Conservation (phyloP, 2,329 filamentous ascomycete species). For the Cryoendolithus antarcticus region DNA sequence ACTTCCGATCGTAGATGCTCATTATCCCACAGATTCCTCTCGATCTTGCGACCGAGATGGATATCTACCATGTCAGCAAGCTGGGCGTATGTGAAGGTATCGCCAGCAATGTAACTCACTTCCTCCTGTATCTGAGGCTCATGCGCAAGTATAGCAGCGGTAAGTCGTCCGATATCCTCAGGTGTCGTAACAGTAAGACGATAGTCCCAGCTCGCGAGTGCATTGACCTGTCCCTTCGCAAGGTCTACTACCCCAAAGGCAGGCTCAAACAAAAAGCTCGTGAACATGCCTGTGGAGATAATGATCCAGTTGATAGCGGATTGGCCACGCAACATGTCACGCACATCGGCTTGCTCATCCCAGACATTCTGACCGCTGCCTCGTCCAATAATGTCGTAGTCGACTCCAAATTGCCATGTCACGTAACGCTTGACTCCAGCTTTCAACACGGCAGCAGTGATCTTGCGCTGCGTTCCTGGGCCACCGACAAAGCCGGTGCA, state of each 20-base stretch:
- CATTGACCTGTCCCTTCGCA: slow-evolving; percentile 18
- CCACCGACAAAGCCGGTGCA: slow-evolving; percentile 50
- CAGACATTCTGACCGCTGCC: slow-evolving; percentile 52
- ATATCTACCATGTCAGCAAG: slow-evolving; percentile 20
- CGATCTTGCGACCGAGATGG: not conserved
- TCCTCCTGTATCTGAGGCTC: slow-evolving; percentile 24
- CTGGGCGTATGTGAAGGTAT: slow-evolving; percentile 46
- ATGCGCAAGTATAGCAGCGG: slow-evolving; percentile 41
- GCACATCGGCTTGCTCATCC: slow-evolving; percentile 52
- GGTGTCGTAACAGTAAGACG: slow-evolving; percentile 50
- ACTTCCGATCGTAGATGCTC: slow-evolving; percentile 27
- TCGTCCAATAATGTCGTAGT: slow-evolving; percentile 53
- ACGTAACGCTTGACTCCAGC: slow-evolving; percentile 43
- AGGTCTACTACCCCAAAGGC: slow-evolving; percentile 52
- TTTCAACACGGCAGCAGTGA: slow-evolving; percentile 36
- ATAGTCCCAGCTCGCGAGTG: slow-evolving; percentile 50
- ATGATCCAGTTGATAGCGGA: slow-evolving; percentile 41
- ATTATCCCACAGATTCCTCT: slow-evolving; percentile 36
- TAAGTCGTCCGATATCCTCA: slow-evolving; percentile 49
- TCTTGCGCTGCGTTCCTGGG: slow-evolving; percentile 44
- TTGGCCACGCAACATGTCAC: slow-evolving; percentile 40
- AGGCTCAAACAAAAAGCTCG: slow-evolving; percentile 54
- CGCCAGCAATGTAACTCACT: slow-evolving; percentile 49
- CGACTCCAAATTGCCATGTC: slow-evolving; percentile 66
- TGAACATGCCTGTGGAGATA: slow-evolving; percentile 57